Percentiles rank a stretch among this genome's conserved stretches.
Evolutionary conservation across 768 basidiomycete species (phyloP).

Genomic region (Suillus variegatus): DNA sequence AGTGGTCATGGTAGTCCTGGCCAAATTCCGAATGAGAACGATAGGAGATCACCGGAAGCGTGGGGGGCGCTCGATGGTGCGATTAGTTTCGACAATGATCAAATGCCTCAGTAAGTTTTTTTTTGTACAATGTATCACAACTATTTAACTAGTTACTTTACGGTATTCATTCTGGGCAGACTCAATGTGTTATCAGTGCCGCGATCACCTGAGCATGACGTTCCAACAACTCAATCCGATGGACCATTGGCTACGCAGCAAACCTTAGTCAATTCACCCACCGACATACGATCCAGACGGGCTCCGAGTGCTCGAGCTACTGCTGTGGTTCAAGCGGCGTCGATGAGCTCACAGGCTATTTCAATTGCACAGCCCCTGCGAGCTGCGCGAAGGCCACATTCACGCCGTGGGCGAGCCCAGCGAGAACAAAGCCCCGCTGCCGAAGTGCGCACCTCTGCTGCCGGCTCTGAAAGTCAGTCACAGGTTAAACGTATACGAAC

Average conservation of each 20-base stretch:
- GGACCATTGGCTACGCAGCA: slow-evolving; percentile 24
- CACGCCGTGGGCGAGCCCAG: background rate
- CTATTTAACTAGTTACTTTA: background rate
- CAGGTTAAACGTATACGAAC: background rate
- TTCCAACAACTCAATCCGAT: slow-evolving; percentile 1
- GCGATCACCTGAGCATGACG: slow-evolving; percentile 1
- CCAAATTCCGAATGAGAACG: background rate
- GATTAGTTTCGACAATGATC: background rate
- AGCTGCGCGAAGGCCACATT: slow-evolving; percentile 3
- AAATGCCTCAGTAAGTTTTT: slow-evolving; percentile 17
- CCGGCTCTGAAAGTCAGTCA: background rate
- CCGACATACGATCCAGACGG: background rate
- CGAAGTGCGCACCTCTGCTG: background rate
- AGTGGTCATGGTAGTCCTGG: background rate
- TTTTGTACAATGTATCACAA: background rate
- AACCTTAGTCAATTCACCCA: slow-evolving; percentile 26
- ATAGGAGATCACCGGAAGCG: slow-evolving; percentile 9
- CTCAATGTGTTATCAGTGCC: background rate
- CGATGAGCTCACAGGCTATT: background rate
- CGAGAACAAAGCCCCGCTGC: background rate
- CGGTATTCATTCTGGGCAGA: slow-evolving; percentile 11
- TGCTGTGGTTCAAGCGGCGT: slow-evolving; percentile 2
- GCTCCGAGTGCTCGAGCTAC: background rate
- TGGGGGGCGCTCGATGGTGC: slow-evolving; percentile 12
- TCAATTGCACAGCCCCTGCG: background rate